These are phyloP conservation scores for Anisodus acutangulus DNA, from an alignment of 257 asterid species.

Conservation along the genomic window DNA sequence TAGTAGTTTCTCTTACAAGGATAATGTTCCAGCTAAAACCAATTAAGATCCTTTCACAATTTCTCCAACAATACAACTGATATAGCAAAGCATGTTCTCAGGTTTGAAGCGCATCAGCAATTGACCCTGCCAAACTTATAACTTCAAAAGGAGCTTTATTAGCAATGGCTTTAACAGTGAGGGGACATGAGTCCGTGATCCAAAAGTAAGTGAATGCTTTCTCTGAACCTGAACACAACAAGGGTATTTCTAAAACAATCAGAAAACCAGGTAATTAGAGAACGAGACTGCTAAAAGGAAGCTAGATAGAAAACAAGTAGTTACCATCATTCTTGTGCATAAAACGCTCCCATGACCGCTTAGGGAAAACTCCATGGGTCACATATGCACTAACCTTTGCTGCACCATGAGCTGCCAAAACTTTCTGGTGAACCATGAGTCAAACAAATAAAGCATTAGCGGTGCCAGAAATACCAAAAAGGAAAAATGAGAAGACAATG, in stretches of 20 bases:
- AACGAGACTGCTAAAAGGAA: not conserved
- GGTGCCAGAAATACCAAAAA: not conserved
- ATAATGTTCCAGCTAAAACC: not conserved
- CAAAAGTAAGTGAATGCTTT: constrained; percentile 82
- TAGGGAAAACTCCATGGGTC: constrained; percentile 88
- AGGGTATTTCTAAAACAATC: not conserved
- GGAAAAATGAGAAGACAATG: too few relatives aligned
- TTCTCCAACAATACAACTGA: not conserved
- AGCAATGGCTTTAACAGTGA: constrained; percentile 67
- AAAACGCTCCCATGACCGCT: constrained; percentile 79
- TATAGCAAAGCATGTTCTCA: constrained; percentile 34
- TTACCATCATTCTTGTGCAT: constrained; percentile 71
- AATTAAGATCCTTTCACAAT: not conserved
- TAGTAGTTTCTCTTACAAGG: not conserved
- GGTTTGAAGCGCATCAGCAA: constrained; percentile 88
- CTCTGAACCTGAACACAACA: constrained; percentile 6
- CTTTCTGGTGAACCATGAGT: constrained; percentile 61
- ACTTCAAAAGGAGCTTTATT: constrained; percentile 84
- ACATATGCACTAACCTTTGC: constrained; percentile 91
- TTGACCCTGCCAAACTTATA: constrained; percentile 87
- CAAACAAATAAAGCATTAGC: constrained; percentile 2
- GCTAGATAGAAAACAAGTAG: not conserved
- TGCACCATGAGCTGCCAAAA: constrained; percentile 87
- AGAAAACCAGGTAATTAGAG: not conserved
- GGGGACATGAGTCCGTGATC: constrained; percentile 92